phyloP scores from a whole-genome alignment of 2,329 filamentous ascomycete species.

The Fusarium citri region DNA sequence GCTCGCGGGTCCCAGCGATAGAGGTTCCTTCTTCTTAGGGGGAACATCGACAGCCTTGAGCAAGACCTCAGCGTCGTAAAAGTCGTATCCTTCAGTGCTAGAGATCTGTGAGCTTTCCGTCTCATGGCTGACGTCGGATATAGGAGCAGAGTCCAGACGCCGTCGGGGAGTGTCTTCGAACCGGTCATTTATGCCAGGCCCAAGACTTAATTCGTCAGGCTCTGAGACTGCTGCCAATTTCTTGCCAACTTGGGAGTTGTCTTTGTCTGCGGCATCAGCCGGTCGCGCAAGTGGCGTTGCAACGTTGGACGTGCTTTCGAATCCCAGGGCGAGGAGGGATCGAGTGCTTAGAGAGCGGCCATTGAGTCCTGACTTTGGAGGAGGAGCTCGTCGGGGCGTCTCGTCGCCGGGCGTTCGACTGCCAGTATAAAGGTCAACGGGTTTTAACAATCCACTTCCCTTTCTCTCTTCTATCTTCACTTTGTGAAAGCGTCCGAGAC shows the following conservation, averaged over 20 bases:
- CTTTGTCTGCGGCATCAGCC: conserved; percentile 51
- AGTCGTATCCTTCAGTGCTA: conserved; percentile 72
- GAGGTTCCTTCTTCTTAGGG: conserved; percentile 54
- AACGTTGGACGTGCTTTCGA: conserved; percentile 72
- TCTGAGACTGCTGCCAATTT: conserved; percentile 62
- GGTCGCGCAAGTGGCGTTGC: conserved; percentile 70
- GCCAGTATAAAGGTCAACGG: conserved; percentile 42
- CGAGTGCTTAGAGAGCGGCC: conserved; percentile 51
- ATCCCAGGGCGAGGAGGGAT: conserved; percentile 65
- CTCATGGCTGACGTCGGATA: conserved; percentile 64
- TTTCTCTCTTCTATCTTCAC: conserved; percentile 49
- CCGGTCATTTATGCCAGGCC: conserved; percentile 58
- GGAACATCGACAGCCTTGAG: conserved; percentile 65
- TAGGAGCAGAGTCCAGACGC: conserved; percentile 62
- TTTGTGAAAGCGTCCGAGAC: conserved; percentile 57
- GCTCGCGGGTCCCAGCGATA: conserved; percentile 47
- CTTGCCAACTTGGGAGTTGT: conserved; percentile 50
- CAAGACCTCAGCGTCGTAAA: conserved; percentile 70
- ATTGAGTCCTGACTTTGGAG: conserved; percentile 47
- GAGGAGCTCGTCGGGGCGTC: conserved; percentile 52
- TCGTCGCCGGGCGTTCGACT: conserved; percentile 51
- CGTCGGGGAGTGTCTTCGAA: conserved; percentile 54
- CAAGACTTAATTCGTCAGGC: conserved; percentile 62
- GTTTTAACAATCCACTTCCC: conserved; percentile 43
- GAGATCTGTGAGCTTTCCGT: conserved; percentile 61